Evolutionary conservation across 1,139 yeast species (phyloP).

Genomic region (Hanseniaspora sp.): DNA sequence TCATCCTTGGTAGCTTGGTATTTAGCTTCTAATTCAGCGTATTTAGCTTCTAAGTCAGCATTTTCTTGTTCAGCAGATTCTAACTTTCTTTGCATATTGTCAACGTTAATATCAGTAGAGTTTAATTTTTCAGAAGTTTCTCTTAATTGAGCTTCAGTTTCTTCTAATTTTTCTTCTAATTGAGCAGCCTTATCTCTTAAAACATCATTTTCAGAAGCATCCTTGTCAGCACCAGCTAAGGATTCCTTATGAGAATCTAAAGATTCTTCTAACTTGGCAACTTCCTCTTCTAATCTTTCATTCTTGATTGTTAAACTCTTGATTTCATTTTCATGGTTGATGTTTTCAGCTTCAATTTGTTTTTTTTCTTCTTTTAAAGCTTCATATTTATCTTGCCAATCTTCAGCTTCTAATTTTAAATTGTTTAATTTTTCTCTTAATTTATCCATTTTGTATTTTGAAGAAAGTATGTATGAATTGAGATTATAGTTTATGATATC

Average conservation of each 20-base stretch:
- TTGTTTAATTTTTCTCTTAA: conserved; percentile 62
- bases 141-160: conserved; percentile 80
- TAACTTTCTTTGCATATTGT: conserved; percentile 91
- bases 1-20: conserved; percentile 77
- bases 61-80: conserved; percentile 85
- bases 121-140: conserved; percentile 90
- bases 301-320: conserved; percentile 88
- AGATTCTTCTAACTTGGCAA: conserved; percentile 76
- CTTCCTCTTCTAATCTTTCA: conserved; percentile 78
- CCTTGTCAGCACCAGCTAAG: conserved; percentile 31
- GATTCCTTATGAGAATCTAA: conserved; percentile 58
- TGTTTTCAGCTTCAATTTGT: conserved; percentile 79
- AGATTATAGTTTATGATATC: not conserved
- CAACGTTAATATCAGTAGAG: conserved; percentile 93
- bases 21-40: conserved; percentile 75
- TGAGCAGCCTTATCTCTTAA: conserved; percentile 82
- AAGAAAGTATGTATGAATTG: not conserved
- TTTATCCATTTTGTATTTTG: conserved; percentile 14
- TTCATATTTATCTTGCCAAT: conserved; percentile 95
- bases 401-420: conserved; percentile 88
- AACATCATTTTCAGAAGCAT: conserved; percentile 86
- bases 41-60: conserved; percentile 84
- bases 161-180: conserved; percentile 89
- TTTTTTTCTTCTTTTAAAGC: conserved; percentile 71
- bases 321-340: conserved; percentile 90